Conservation (phyloP, 306 rosid genomes). For the Vigna hirtella region DNA sequence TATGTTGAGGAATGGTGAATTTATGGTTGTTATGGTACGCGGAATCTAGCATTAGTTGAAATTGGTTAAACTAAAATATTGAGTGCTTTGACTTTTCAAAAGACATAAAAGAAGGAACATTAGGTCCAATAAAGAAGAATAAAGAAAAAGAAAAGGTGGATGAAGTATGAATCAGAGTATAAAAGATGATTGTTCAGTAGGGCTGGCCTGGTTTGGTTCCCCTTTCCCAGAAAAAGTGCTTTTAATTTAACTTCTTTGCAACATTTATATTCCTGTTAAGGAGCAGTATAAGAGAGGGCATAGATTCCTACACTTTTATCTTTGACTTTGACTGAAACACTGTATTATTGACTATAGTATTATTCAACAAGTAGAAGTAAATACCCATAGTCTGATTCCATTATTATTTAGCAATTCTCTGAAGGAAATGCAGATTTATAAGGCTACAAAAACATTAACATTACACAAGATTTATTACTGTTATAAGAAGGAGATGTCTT, state of each 20-base stretch:
- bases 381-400: background rate
- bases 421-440: background rate
- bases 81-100: slow-evolving; percentile 42
- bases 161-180: background rate
- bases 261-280: slow-evolving; percentile 11
- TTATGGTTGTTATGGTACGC: slow-evolving; percentile 3
- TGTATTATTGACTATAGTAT: slow-evolving; percentile 32
- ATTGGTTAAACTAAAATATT: background rate
- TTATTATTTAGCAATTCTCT: slow-evolving; percentile 19
- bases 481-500: too few species aligned
- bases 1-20: slow-evolving; percentile 22
- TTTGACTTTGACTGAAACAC: slow-evolving; percentile 44
- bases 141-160: background rate
- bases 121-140: too few species aligned
- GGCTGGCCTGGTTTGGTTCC: slow-evolving; percentile 40
- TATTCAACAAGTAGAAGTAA: slow-evolving; percentile 5
- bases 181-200: slow-evolving; percentile 21
- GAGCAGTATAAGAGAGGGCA: slow-evolving; percentile 27
- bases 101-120: slow-evolving; percentile 45
- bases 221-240: slow-evolving; percentile 32
- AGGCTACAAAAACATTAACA: background rate
- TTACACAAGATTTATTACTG: background rate
- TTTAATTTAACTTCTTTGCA: slow-evolving; percentile 21
- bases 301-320: slow-evolving; percentile 37
- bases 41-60: slow-evolving; percentile 24